Conservation (phyloP, 768 basidiomycete species). For the Sarcomyxa edulis region DNA sequence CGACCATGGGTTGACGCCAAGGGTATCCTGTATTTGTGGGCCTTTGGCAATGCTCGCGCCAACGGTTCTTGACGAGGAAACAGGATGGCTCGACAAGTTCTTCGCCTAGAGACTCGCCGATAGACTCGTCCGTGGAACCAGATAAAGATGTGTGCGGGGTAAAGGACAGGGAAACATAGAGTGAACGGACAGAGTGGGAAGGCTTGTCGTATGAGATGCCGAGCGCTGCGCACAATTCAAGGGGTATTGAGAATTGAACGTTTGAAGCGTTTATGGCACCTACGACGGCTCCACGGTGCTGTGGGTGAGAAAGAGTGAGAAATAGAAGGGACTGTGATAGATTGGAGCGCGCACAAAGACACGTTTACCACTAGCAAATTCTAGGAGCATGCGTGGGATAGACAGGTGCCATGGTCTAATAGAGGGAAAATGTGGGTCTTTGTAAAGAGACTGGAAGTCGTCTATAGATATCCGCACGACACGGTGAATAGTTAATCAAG, state of each 20-base stretch:
- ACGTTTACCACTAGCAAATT: conserved; percentile 69
- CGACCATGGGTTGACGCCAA: conserved; percentile 43
- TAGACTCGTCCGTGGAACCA: conserved; percentile 53
- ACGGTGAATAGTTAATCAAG: too few relatives aligned
- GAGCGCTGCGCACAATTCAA: conserved; percentile 64
- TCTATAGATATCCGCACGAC: conserved; percentile 76
- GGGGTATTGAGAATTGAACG: conserved; percentile 48
- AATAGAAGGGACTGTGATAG: neutral
- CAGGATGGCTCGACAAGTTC: conserved; percentile 68
- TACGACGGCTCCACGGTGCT: conserved; percentile 70
- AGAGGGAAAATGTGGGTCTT: conserved; percentile 62
- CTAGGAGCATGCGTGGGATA: conserved; percentile 70
- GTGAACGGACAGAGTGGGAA: conserved; percentile 58
- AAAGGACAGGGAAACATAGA: conserved; percentile 64
- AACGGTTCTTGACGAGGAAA: conserved; percentile 69
- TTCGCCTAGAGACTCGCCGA: conserved; percentile 52
- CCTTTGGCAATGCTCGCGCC: conserved; percentile 72
- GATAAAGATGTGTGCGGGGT: conserved; percentile 70
- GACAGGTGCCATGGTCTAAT: conserved; percentile 78
- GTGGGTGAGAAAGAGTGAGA: too few relatives aligned
- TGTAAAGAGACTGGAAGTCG: conserved; percentile 84
- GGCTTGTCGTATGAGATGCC: conserved; percentile 54
- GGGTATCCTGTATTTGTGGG: conserved; percentile 52
- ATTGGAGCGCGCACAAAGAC: conserved; percentile 48
- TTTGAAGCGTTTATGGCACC: conserved; percentile 64